Base-by-base conservation (phyloP, 129 eudicot species). In the Centaurea solstitialis region DNA sequence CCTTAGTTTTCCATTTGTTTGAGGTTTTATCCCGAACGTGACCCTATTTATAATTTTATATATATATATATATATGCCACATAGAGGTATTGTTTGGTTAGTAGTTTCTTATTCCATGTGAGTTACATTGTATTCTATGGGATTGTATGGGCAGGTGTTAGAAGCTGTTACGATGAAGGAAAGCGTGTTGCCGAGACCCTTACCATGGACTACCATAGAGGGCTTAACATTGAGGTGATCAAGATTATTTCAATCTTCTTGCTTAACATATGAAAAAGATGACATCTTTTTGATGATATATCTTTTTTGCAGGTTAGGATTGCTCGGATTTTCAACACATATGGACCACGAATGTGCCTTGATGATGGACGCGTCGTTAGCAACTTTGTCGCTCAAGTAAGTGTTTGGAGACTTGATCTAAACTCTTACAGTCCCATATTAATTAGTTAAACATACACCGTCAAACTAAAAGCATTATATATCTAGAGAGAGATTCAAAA, bases 181-280 rank as follows among this genome's bases (percentile, higher is more conserved):
- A 92, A 92, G 35, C 97, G 97, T n/a, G 85, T 87, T 20, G 97
- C 97, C 1, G 97, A 92, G 87, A 90, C 97, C 57, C 86, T 92
- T 26, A 82, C 91, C 50, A 90, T 92, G 97, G 97, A 92, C 76
- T 92, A 92, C 78, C 93, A 90, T 79, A 81, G 95, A 82, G 92
- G 95, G 28, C 89, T 88, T 11, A 86, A 88, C 81, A 66, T 82
- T 80, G 92, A 90, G 95, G 95, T 90, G 80, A 69, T 23, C 15
- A 57, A 26, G 18, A 11, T 62, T 10, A 26, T 41, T 75, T 13
- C 15, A 20, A 9, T 82, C 18, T 18, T 4, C 11, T 33, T 22
- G 8, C 10, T 57, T 17, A 4, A 64, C 8, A 43, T 28, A 68
- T 68, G 20, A 1, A 10, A 20, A 28, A 47, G 2, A 68, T 12